These are phyloP conservation scores for Sutorius australiensis DNA, from an alignment of 768 basidiomycete species.

Conservation along the genomic window DNA sequence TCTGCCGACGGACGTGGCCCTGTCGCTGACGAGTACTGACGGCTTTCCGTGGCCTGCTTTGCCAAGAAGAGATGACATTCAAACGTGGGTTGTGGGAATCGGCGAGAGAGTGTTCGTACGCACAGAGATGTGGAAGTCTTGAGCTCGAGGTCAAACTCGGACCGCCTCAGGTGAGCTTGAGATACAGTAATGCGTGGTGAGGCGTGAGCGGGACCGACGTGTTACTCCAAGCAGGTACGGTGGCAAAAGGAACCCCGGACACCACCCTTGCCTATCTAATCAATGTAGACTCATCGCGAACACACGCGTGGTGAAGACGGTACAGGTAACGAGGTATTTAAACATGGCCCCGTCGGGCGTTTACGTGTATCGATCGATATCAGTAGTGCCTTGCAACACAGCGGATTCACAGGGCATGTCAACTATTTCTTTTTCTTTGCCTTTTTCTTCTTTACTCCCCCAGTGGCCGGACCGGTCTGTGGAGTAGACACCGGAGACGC, in stretches of 20 bases:
- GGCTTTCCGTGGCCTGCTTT: slow-evolving; percentile 3
- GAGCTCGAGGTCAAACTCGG: slow-evolving; percentile 4
- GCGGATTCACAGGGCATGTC: slow-evolving; percentile 14
- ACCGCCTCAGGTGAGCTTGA: slow-evolving; percentile 22
- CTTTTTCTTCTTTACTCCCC: slow-evolving; percentile 81
- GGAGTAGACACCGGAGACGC: slow-evolving; percentile 32
- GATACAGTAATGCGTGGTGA: slow-evolving; percentile 11
- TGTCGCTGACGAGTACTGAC: slow-evolving; percentile 4
- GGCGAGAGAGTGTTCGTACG: slow-evolving; percentile 3
- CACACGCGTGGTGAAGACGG: not conserved
- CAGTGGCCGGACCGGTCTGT: slow-evolving; percentile 39
- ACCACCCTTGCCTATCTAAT: slow-evolving; percentile 2
- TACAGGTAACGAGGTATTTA: slow-evolving; percentile 1
- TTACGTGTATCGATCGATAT: slow-evolving; percentile 6
- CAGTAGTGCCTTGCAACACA: not conserved
- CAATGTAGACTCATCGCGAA: no score
- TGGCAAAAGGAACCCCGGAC: slow-evolving; percentile 21
- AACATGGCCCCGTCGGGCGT: not conserved
- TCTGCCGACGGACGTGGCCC: slow-evolving; percentile 9
- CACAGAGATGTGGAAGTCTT: slow-evolving; percentile 5
- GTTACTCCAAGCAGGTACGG: not conserved
- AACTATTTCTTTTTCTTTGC: slow-evolving; percentile 70
- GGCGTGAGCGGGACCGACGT: slow-evolving; percentile 2
- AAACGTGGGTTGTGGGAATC: slow-evolving; percentile 9
- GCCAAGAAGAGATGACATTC: slow-evolving; percentile 1